Evolutionary conservation across 1,284 basidiomycete genomes (phyloP).

Genomic region (Bjerkandera adusta): DNA sequence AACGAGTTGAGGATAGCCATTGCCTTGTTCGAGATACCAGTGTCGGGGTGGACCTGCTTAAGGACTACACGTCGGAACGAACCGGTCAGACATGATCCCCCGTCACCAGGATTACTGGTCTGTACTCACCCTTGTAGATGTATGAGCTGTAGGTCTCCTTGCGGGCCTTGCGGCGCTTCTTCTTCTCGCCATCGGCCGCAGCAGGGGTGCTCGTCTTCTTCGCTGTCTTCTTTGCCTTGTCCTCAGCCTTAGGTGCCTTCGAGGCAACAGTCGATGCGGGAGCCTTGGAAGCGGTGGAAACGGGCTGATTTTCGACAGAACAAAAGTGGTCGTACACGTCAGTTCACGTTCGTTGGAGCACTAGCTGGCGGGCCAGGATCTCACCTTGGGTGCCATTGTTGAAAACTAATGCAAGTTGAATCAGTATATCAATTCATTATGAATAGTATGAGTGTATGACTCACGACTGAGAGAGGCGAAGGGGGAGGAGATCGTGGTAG

Average conservation of each 20-base stretch:
- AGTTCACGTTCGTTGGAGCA: constrained; percentile 2
- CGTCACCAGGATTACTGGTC: constrained; percentile 10
- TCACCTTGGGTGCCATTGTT: constrained; percentile 12
- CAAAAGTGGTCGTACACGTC: constrained; percentile 14
- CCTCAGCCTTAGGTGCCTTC: constrained; percentile 49
- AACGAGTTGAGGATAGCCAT: constrained; percentile 77
- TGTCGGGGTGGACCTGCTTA: constrained; percentile 75
- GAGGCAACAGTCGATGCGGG: constrained; percentile 52
- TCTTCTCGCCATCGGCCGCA: constrained; percentile 50
- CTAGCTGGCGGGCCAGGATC: neutral
- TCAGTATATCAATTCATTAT: too few species aligned
- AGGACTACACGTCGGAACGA: constrained; percentile 44
- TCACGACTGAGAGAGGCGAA: constrained; percentile 9
- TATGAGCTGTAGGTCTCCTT: constrained; percentile 72
- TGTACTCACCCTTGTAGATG: constrained; percentile 66
- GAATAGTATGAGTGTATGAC: too few species aligned
- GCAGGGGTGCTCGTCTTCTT: constrained; percentile 31
- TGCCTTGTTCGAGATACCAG: constrained; percentile 77
- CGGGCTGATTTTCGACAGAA: constrained; percentile 36
- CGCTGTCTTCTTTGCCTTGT: constrained; percentile 49
- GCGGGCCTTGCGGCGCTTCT: constrained; percentile 56
- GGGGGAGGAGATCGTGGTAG: constrained; percentile 17
- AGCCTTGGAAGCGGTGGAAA: constrained; percentile 47
- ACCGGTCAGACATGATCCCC: constrained; percentile 16
- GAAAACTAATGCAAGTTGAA: too few species aligned